Evolutionary conservation across 345 rosid genomes (phyloP), one percentile per base, ranked within the genome.

Genomic region (Citrus glauca): DNA sequence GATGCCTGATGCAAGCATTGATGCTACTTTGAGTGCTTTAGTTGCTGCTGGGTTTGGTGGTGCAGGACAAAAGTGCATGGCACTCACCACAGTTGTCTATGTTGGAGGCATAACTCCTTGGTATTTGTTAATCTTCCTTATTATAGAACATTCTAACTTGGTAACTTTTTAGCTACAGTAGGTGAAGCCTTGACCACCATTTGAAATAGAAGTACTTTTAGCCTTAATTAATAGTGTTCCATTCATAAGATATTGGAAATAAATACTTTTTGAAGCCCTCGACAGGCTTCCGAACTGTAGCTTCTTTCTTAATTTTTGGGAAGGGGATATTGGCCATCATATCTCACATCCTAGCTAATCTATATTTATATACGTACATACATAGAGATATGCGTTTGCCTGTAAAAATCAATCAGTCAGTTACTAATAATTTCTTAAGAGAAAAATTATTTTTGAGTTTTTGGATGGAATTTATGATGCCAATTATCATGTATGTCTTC

Each of bases 31-130:
- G 66, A 95, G 90, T 80, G 97, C 99, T 27, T 79, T 95, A 73
- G 89, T 84, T 82, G 98, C 97, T 79, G 99, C 99, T 80, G 99
- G 98, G n/a, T 95, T 95, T 89, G 99, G 98, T 83, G 99, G 98
- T 67, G 98, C 98, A 60, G 99, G 99, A 78, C 99, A 93, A 77
- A 90, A 98, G 82, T 95, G 99, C 87, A 95, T 95, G 99, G 98
- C 98, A 35, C 92, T 95, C 28, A 95, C 98, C 86, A 91, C 91
- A 6, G 89, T 93, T 63, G 97, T 93, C 63, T 95, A 93, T 79
- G 99, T 95, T 38, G 98, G 98, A 69, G 86, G 50, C 50, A 45
- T 13, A 45, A 77, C 71, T 82, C 98, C 94, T 80, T 93, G 97
- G 98, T 95, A 93, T 71, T 14, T 55, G 61, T 38, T 13, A 11